Conservation (phyloP, 805 yeast genomes). For the Komagataella populi region DNA sequence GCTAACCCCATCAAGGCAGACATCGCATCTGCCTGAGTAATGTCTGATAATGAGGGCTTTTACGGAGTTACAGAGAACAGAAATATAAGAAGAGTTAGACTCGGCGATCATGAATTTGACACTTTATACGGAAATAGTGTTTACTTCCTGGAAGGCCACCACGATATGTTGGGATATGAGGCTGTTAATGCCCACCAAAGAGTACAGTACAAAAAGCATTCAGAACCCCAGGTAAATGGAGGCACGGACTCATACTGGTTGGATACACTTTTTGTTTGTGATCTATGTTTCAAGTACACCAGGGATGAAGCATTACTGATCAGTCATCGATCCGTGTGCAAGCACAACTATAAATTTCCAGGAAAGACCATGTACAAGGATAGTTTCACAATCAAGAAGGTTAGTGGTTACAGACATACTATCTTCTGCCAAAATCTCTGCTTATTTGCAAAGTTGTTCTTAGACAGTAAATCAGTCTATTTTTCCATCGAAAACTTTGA, state of each 20-base stretch:
- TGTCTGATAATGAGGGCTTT: conserved; percentile 20
- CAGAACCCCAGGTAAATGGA: conserved; percentile 6
- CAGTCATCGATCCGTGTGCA: conserved; percentile 36
- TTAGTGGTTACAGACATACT: conserved; percentile 50
- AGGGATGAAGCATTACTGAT: conserved; percentile 27
- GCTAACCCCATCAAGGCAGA: not conserved
- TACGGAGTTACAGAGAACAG: conserved; percentile 52
- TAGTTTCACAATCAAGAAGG: conserved; percentile 41
- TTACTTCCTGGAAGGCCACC: conserved; percentile 39
- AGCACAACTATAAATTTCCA: conserved; percentile 21
- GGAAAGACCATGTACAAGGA: conserved; percentile 61
- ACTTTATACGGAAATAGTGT: conserved; percentile 89
- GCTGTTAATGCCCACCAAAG: conserved; percentile 10
- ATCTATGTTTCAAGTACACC: conserved; percentile 74
- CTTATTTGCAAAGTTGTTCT: conserved; percentile 73
- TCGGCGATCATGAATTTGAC: conserved; percentile 55
- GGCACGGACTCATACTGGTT: conserved; percentile 31
- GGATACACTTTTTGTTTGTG: conserved; percentile 58
- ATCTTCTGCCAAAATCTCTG: conserved; percentile 74
- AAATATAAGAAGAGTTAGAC: conserved; percentile 51
- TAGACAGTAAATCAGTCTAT: conserved; percentile 82
- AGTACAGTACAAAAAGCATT: not conserved
- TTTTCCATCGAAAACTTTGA: conserved; percentile 70
- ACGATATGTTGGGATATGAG: conserved; percentile 30
- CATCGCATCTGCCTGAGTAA: not conserved